These are phyloP conservation scores for Colletotrichum australisinense DNA, from an alignment of 2,329 filamentous ascomycete genomes.

Conservation along the genomic window DNA sequence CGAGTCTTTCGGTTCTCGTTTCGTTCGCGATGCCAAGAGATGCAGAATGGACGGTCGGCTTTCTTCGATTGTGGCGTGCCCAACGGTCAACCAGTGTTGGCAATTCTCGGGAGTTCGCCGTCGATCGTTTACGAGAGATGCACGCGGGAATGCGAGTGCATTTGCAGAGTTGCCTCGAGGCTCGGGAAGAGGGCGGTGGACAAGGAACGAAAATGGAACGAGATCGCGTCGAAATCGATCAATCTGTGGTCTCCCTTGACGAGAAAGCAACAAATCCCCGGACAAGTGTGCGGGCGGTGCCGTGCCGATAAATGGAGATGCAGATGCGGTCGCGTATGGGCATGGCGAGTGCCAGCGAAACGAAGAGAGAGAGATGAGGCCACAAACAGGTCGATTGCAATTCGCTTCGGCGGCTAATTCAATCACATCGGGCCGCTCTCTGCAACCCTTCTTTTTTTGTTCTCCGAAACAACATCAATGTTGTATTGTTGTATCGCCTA, in stretches of 20 bases:
- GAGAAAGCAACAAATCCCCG: neutral
- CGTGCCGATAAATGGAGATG: neutral
- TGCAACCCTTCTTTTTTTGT: neutral
- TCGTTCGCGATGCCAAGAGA: neutral
- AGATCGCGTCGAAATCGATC: neutral
- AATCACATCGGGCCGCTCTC: neutral
- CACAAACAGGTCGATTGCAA: slow-evolving; percentile 1
- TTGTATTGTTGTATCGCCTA: neutral
- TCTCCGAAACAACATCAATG: neutral
- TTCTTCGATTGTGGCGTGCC: neutral
- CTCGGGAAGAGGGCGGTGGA: neutral
- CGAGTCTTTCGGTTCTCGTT: neutral
- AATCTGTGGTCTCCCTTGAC: neutral
- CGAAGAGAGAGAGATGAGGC: slow-evolving; percentile 11
- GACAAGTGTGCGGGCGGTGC: neutral
- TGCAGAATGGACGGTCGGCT: neutral
- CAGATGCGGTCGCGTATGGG: neutral
- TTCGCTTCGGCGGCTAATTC: neutral
- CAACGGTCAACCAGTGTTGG: neutral
- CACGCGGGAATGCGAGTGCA: neutral
- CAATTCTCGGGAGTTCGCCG: neutral
- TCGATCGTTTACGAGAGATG: neutral
- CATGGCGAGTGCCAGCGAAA: neutral
- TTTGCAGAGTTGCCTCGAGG: neutral
- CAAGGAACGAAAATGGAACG: neutral